Evolutionary conservation across 495 filamentous ascomycete genomes (phyloP).

Genomic region (Paragyromitra xinjiangensis): DNA sequence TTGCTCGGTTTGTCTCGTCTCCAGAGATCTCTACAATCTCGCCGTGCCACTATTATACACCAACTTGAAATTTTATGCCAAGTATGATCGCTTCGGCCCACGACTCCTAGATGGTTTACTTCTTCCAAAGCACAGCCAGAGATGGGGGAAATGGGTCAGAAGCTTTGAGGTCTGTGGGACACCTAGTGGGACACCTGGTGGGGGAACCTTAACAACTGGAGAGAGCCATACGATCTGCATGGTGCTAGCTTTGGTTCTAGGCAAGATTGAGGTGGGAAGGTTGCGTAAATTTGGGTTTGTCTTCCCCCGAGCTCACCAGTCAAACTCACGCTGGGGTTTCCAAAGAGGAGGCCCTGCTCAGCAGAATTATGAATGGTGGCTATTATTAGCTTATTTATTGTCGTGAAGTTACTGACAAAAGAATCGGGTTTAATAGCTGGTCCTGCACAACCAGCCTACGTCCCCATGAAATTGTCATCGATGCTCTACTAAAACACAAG

Average conservation of each 20-base stretch:
- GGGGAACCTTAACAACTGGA: background rate
- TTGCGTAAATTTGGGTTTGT: constrained; percentile 25
- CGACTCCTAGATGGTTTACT: background rate
- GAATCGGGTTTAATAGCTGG: background rate
- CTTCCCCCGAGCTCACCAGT: background rate
- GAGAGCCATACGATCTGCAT: background rate
- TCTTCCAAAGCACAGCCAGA: constrained; percentile 3
- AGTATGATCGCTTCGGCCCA: background rate
- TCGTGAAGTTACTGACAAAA: background rate
- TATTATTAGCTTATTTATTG: too few relatives aligned
- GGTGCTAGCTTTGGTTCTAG: constrained; percentile 5
- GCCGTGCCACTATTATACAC: constrained; percentile 19
- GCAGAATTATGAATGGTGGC: too few relatives aligned
- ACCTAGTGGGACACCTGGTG: background rate
- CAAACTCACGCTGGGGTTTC: background rate
- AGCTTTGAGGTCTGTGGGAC: constrained; percentile 5
- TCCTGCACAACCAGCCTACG: background rate
- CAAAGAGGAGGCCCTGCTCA: too few relatives aligned
- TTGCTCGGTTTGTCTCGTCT: constrained; percentile 31
- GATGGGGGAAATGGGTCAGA: constrained; percentile 21
- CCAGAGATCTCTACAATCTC: constrained; percentile 20
- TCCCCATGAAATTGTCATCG: background rate
- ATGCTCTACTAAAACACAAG: constrained; percentile 22
- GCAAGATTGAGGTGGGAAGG: constrained; percentile 16
- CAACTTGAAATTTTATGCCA: constrained; percentile 11